These are phyloP conservation scores for Vaccinium vitisidaea DNA, from an alignment of 148 eudicot genomes.

Conservation along the genomic window DNA sequence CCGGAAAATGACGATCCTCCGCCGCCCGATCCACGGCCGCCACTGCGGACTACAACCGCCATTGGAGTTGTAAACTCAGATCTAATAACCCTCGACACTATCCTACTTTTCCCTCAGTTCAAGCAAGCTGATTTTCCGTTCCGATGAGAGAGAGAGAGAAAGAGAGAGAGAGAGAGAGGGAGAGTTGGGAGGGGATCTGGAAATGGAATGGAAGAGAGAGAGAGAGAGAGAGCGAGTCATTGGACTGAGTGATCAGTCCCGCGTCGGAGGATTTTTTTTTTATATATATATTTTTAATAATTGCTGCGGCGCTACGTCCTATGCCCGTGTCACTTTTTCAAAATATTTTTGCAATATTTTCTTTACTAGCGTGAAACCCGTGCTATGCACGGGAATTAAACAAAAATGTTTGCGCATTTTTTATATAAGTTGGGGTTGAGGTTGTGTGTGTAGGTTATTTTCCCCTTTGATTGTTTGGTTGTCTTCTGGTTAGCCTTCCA, in stretches of 20 bases:
- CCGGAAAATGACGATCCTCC: conserved; percentile 39
- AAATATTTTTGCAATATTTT: too few relatives aligned
- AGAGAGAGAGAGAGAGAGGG: conserved; percentile 10
- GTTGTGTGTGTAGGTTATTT: too few relatives aligned
- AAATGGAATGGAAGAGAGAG: not conserved
- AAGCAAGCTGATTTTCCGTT: not conserved
- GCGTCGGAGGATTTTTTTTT: not conserved
- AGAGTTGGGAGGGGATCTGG: not conserved
- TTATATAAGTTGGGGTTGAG: too few relatives aligned
- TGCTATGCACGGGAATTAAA: too few relatives aligned
- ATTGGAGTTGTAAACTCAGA: conserved; percentile 23
- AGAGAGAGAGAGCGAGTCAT: not conserved
- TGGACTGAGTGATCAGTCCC: not conserved
- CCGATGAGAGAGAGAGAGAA: not conserved
- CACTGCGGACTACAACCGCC: conserved; percentile 63
- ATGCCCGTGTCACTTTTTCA: too few relatives aligned
- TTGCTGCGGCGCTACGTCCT: not conserved
- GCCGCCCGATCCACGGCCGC: conserved; percentile 55
- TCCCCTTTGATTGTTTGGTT: too few relatives aligned
- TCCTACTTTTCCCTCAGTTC: not conserved
- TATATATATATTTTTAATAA: not conserved
- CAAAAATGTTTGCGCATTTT: too few relatives aligned
- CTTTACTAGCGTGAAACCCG: too few relatives aligned
- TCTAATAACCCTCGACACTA: conserved; percentile 5
- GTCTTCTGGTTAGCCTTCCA: too few relatives aligned